Evolutionary conservation across 2,329 filamentous ascomycete species (phyloP), one percentile per base, ranked within the genome.

Genomic region (Helicocarpus griseus): DNA sequence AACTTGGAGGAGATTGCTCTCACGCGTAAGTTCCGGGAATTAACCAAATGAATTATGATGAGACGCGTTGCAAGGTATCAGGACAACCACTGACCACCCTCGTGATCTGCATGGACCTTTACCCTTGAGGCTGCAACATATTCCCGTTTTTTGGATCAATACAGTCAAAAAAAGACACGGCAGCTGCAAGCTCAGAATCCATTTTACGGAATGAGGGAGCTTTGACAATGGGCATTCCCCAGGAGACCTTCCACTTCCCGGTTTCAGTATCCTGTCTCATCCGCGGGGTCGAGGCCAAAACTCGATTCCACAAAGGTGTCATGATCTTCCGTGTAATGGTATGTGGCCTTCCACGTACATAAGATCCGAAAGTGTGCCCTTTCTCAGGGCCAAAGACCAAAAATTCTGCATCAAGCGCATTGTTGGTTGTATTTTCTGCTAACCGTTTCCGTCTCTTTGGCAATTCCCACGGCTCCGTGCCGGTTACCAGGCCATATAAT

Each of bases 251-350:
- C 49, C 54, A 59, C 52, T 59, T 65, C 9, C 62, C 48, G 2
- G 51, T 53, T 11, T 29, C 36, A 2, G 53, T 46, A 50, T 62
- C 57, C 57, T 57, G 63, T 14, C 51, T 51, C 50, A 61, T 58
- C 7, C 60, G 61, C 17, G 69, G 69, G 1, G 68, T 61, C 14
- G 68, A 41, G 36, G 55, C 56, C 31, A 63, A 65, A 22, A 71
- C 55, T n/a, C 63, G 66, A 40, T 60, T 60, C 69, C 69, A 72
- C 14, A 65, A 50, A 26, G 65, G 62, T 8, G 55, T 58, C 63
- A 74, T 69, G 44, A 72, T 63, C 11, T 69, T 63, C 17, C 60
- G 52, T 5, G 68, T 71, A 38, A 73, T 65, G 3, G 55, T 56
- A 53, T 72, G 71, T 13, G 70, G 70, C 31, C 70, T 65, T 6